Base-by-base conservation (phyloP, 2,329 filamentous ascomycete species). In the Gaeumannomyces sp. region DNA sequence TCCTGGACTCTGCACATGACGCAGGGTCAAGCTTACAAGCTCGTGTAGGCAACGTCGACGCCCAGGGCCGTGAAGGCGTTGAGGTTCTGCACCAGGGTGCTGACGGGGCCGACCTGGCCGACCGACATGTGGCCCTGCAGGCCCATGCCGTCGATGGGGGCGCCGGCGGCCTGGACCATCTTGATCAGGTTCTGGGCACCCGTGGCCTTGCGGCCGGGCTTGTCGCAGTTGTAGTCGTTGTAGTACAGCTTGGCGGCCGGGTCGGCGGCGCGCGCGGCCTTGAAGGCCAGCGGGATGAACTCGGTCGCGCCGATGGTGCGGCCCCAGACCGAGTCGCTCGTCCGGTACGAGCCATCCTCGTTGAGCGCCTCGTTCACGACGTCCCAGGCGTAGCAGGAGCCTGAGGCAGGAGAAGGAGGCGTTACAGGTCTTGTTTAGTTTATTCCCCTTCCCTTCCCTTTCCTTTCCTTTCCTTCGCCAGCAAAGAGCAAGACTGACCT, bases 161-260 rank as follows among this genome's bases (percentile, higher is more conserved):
- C 72, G 29, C 77, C 76, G 5, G 75, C 71, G 14, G 69, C 65
- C 62, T 73, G 68, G 4, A 77, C 63, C 0, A 70, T 67, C 16
- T 66, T 60, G 10, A 79, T 73, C 31, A 79, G 74, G 6, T 70
- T 64, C 7, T 75, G 66, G 0, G 73, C 75, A 0, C 71, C 71
- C 3, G 70, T 72, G 7, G 72, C 69, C 67, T 79, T 79, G 50
- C 70, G 65, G 25, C 71, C 68, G 13, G 72, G 67, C 7, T 68
- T 72, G 69, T 84, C 82, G 65, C 83, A 79, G 69, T 79, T 81
- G 75, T 83, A 85, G 72, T 73, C 82, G 72, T 85, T 85, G 75
- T 82, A 83, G 71, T 83, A 85, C 2, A 85, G 74, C 68, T 80
- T 82, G 3, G 79, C 65, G 5, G 70, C 68, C 0, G 78, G 77